phyloP scores from a whole-genome alignment of 129 eudicot species.

The Lactuca sativa region DNA sequence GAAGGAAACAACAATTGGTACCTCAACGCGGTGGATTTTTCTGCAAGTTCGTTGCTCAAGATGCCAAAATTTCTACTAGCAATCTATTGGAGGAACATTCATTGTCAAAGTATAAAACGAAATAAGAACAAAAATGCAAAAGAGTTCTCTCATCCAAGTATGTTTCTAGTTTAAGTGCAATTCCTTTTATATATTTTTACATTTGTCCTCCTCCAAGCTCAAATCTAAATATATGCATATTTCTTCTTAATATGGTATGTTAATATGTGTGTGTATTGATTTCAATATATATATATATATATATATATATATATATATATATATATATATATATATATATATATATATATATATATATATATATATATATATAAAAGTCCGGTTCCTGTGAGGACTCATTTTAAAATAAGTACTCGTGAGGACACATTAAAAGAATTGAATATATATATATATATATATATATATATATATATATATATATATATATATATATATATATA shows the following conservation, averaged over 20 bases:
- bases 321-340: no score
- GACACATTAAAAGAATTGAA: no score
- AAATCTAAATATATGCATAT: neutral
- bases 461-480: no score
- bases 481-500: no score
- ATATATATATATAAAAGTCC: no score
- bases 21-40: conserved; percentile 28
- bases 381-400: no score
- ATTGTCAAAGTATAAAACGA: neutral
- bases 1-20: conserved; percentile 6
- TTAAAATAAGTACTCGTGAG: no score
- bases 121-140: neutral
- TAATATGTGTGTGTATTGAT: neutral
- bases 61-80: conserved; percentile 15
- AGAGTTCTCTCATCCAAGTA: conserved; percentile 2
- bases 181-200: neutral
- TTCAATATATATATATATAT: neutral
- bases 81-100: conserved; percentile 25
- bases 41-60: conserved; percentile 36
- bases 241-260: neutral
- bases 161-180: neutral
- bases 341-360: no score
- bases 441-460: no score
- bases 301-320: no score
- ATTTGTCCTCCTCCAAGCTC: neutral